phyloP scores from a whole-genome alignment of 1,284 basidiomycete species.

The Taiwanofungus camphoratus region DNA sequence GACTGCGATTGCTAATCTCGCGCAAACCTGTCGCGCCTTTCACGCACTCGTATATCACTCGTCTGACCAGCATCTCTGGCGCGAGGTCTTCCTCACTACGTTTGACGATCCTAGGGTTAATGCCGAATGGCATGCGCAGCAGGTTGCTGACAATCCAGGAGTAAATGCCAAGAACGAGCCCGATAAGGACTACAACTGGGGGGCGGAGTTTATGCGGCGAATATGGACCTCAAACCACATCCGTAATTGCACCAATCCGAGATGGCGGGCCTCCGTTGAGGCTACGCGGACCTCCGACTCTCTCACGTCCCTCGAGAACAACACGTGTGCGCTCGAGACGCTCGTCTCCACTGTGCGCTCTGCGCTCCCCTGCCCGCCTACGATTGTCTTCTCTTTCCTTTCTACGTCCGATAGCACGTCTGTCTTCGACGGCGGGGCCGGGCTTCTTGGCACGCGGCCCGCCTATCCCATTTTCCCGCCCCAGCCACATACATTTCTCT shows the following conservation, averaged over 20 bases:
- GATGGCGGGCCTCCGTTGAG: background rate
- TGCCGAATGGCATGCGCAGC: constrained; percentile 5
- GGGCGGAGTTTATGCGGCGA: constrained; percentile 17
- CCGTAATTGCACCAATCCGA: constrained; percentile 11
- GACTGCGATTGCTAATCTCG: constrained; percentile 33
- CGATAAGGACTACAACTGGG: constrained; percentile 19
- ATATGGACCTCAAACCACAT: constrained; percentile 22
- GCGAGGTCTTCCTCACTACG: constrained; percentile 41
- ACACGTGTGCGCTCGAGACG: constrained; percentile 17
- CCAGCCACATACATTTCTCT: background rate
- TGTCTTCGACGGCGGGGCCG: background rate
- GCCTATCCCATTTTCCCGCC: constrained; percentile 17
- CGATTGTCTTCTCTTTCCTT: constrained; percentile 19
- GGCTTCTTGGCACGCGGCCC: constrained; percentile 3
- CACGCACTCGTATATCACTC: constrained; percentile 36
- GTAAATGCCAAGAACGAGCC: background rate
- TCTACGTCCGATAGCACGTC: background rate
- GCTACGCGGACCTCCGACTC: background rate
- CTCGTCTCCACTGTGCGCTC: constrained; percentile 30
- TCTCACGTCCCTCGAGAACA: constrained; percentile 4
- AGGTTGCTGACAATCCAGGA: too few species aligned
- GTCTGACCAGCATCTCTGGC: constrained; percentile 45
- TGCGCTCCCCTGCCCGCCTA: constrained; percentile 25
- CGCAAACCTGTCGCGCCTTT: constrained; percentile 38
- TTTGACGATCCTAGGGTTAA: constrained; percentile 44